Evolutionary conservation across 371 early-diverging fungal genomes (phyloP), one percentile per base, ranked within the genome.

Genomic region (Nematocida sp.): DNA sequence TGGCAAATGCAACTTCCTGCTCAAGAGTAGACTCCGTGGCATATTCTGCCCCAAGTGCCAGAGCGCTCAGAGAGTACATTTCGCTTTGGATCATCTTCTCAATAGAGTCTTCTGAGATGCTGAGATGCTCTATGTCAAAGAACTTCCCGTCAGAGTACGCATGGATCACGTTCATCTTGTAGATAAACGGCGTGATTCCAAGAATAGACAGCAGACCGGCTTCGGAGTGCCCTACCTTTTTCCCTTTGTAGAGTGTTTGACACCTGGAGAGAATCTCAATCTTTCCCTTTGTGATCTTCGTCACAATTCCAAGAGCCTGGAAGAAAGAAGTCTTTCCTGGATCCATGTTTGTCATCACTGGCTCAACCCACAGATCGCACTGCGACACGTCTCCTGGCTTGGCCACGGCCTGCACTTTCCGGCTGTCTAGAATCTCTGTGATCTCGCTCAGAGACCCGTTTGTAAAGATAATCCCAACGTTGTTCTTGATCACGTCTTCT

Each of bases 251-350:
- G 80, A 97, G 88, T 70, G 96, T 85, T 83, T 90, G 88, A 83
- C 94, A 91, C 76, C 93, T 92, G 84, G 87, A 88, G 81, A 92
- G 89, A 83, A 99, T 96, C 87, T 97, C 99, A 88, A 99, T 94
- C 86, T 95, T 94, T 91, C 97, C 96, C 90, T 93, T 94, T 78
- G 95, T 90, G 89, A 99, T 96, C 93, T 99, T 99, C 88, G 97
- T 96, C 78, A 94, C 92, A 87, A 98, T 91, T 86, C 95, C 93
- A 79, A 96, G 88, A 83, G 96, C 95, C 87, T 99, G 98, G 93
- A 97, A 99, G 91, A 96, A 95, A 76, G 92, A 90, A 81, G 97
- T 96, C 91, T 96, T 94, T 77, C 94, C 95, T 85, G 99, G 97
- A 83, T 92, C 94, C 91, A 97, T 93, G 84, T 96, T 93, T 78